Base-by-base conservation (phyloP, 148 eudicot genomes). In the Persicaria maculosa region DNA sequence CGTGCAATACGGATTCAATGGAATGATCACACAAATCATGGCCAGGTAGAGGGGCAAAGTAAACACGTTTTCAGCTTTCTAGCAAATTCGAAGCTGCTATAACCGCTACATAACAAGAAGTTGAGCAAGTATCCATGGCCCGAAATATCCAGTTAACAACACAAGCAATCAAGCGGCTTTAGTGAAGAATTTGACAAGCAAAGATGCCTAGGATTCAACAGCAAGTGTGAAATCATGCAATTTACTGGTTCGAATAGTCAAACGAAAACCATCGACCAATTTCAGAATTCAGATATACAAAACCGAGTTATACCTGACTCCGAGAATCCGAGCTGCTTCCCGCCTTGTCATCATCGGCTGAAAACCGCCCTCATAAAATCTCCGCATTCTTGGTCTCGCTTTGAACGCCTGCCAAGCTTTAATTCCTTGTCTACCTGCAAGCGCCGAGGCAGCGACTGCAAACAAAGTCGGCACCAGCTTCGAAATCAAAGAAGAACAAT, bases 281-380 rank as follows among this genome's bases (percentile, higher is more conserved):
- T 31, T 31, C 40, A 31, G 40, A 31, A 22, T 22, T 22, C 25
- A 22, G 25, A 6, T 14, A 16, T 3, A 53, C 57, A 4, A 53
- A 54, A n/a, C n/a, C 19, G n/a, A 54, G 4, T 16, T 1, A 64
- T 64, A 90, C 97, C 96, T 93, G 71, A 93, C 89, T 77, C 97
- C 97, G 61, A 93, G 97, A 74, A 93, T 93, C 45, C 84, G 87
- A 74, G 97, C 90, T 0, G 97, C 97, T 84, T 93, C 97, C 57
- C 93, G 83, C 69, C 84, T 85, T 11, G 90, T 85, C 96, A 90
- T 90, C 62, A 76, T 84, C 31, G 82, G 83, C 77, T 86, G 92
- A 59, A 90, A 90, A 16, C 19, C 58, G 61, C 92, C 92, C 9
- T 93, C 97, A 45, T 90, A 87, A 61, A 86, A 89, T 68, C 90